These are phyloP conservation scores for Danielozyma ontarioensis DNA, from an alignment of 805 yeast species.

Conservation along the genomic window DNA sequence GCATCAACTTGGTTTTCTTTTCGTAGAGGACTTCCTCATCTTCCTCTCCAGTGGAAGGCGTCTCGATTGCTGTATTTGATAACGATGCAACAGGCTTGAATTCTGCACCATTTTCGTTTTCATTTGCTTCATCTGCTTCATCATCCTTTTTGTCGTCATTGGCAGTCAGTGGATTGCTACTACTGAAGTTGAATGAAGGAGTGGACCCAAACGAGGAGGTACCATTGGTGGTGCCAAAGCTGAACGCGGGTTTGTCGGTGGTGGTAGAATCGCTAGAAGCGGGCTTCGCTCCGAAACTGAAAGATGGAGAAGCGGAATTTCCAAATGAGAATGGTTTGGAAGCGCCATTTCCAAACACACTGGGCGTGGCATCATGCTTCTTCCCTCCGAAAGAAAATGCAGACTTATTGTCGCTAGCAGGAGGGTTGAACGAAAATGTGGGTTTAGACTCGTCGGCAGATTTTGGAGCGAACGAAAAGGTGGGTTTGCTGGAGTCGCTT, in stretches of 20 bases:
- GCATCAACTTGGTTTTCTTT: conserved; percentile 68
- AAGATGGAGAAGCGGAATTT: too few relatives aligned
- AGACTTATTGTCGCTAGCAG: conserved; percentile 9
- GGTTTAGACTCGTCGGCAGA: background rate
- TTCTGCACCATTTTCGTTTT: conserved; percentile 42
- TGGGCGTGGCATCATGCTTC: background rate
- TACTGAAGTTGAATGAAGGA: background rate
- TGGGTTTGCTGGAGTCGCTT: conserved; percentile 1
- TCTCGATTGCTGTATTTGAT: conserved; percentile 42
- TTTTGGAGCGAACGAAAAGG: background rate
- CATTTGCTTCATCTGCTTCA: conserved; percentile 23
- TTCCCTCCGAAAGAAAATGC: conserved; percentile 16
- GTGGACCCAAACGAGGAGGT: too few relatives aligned
- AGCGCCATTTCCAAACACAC: background rate
- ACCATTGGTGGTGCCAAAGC: conserved; percentile 1
- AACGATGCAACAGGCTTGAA: conserved; percentile 33
- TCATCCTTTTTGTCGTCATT: conserved; percentile 12
- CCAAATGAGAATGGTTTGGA: conserved; percentile 16
- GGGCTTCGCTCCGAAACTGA: conserved; percentile 2
- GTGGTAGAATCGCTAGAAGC: too few relatives aligned
- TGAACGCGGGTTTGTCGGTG: conserved; percentile 11
- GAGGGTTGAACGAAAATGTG: conserved; percentile 1
- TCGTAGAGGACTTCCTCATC: conserved; percentile 60
- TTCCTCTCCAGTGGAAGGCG: conserved; percentile 74
- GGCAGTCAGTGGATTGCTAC: conserved; percentile 1